These are phyloP conservation scores for Trichophyton equinum DNA, from an alignment of 2,329 filamentous ascomycete genomes.

Conservation along the genomic window DNA sequence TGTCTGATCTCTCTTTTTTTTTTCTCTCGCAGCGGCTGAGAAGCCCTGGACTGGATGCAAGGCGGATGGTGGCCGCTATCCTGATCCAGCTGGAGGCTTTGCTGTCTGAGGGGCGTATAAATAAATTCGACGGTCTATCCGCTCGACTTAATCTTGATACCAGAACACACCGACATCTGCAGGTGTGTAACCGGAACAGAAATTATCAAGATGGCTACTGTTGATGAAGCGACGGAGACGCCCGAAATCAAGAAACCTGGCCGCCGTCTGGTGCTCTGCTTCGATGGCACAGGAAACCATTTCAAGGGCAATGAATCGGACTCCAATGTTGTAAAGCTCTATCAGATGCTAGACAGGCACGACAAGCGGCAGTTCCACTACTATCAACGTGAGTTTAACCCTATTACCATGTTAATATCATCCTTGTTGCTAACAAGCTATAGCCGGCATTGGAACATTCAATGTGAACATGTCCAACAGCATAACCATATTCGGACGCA, in stretches of 20 bases:
- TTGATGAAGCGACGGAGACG: neutral
- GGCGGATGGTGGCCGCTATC: neutral
- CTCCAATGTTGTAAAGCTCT: constrained; percentile 44
- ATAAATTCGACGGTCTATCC: neutral
- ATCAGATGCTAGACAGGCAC: constrained; percentile 29
- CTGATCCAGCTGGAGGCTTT: neutral
- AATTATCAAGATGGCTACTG: neutral
- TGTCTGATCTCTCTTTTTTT: neutral
- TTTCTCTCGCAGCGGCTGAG: neutral
- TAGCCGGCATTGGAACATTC: constrained; percentile 16
- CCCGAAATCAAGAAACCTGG: neutral
- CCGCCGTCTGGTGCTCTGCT: constrained; percentile 15
- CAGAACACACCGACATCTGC: neutral
- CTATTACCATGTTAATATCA: neutral
- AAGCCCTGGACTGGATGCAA: neutral
- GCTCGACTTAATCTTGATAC: neutral
- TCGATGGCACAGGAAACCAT: constrained; percentile 21
- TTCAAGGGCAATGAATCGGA: constrained; percentile 31
- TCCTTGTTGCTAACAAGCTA: neutral
- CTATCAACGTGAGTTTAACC: constrained; percentile 14
- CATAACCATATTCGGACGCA: constrained; percentile 8
- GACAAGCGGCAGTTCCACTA: constrained; percentile 15
- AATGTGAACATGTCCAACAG: constrained; percentile 6
- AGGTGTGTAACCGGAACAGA: neutral
- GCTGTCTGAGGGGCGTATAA: neutral